Evolutionary conservation across 371 early-diverging fungal genomes (phyloP), one percentile per base, ranked within the genome.

Genomic region (Lichtheimia ramosa): DNA sequence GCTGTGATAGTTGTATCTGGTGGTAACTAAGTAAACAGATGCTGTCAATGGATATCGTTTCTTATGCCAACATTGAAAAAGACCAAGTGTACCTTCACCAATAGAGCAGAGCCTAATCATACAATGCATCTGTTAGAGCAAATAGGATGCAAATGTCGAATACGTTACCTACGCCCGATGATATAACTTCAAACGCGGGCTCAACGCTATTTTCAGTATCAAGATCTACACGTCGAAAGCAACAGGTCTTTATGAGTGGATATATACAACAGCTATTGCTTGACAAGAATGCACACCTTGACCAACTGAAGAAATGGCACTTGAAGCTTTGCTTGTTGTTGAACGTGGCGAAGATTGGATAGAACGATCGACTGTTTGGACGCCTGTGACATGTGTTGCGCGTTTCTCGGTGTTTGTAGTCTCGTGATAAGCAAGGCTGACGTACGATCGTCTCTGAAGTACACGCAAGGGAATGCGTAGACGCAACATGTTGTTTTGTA

Each of bases 1-100:
- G 87, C 82, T 57, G 74, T 81, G 52, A 87, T 82, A 56, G 83
- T 82, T n/a, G 84, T 75, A 27, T 83, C 83, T 27, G 85, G 78
- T 4, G 87, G 87, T 51, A 87, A 43, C 80, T 79, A 65, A 28
- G 15, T 3, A 13, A 10, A n/a, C 25, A 41, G n/a, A 42, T 55
- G 3, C 3, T 21, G 12, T 10, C 24, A 49, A 25, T 25, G 5
- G 13, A 6, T 34, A 14, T 13, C 28, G 14, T 54, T 46, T 16
- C 43, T 41, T 12, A 8, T 14, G 39, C 1, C 10, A 34, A 4
- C 34, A 34, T 34, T 6, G 6, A 34, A 8, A 34, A 8, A 8
- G 10, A 18, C 4, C 15, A 27, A 15, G 8, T 53, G 41, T 68
- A 79, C 80, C 65, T 79, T 79, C 56, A 79, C 65, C 43, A 79